A percentile compares a stretch with the other conserved stretches of the same genome.
These are phyloP conservation scores for Panicum miliaceum DNA, from an alignment of 176 grass and related monocot genomes.

Conservation along the genomic window DNA sequence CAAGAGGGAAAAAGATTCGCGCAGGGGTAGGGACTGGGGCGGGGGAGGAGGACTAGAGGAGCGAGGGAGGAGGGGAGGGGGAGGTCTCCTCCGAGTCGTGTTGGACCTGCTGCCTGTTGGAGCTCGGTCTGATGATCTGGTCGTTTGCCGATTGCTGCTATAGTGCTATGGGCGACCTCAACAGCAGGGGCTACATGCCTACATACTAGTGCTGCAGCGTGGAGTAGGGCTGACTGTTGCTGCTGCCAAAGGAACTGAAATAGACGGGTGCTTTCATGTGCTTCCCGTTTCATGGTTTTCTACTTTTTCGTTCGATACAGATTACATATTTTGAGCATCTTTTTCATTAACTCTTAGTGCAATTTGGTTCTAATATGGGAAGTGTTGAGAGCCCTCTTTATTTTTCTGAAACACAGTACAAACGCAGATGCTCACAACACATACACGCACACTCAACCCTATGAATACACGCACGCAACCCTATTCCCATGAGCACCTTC, in stretches of 20 bases:
- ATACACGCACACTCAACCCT: too few relatives aligned
- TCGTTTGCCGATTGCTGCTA: neutral
- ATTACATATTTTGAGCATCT: neutral
- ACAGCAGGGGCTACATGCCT: neutral
- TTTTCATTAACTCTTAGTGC: neutral
- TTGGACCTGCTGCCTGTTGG: neutral
- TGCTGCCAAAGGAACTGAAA: neutral
- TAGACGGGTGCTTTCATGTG: neutral
- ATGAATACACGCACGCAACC: too few relatives aligned
- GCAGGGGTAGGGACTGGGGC: neutral
- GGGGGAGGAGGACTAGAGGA: neutral
- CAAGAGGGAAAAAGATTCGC: conserved; percentile 37
- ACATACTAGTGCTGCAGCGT: neutral
- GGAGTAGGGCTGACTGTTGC: neutral
- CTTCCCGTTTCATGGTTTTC: neutral
- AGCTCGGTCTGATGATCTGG: conserved; percentile 18
- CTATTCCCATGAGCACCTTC: too few relatives aligned
- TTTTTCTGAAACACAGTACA: too few relatives aligned
- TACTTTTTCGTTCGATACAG: neutral
- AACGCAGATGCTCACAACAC: too few relatives aligned
- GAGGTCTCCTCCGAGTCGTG: conserved; percentile 14
- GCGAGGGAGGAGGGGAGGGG: neutral
- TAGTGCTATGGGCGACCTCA: neutral
- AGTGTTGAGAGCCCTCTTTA: too few relatives aligned
- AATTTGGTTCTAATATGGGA: neutral